Evolutionary conservation across 2,329 filamentous ascomycete genomes (phyloP).

Genomic region (Phoma sp.): DNA sequence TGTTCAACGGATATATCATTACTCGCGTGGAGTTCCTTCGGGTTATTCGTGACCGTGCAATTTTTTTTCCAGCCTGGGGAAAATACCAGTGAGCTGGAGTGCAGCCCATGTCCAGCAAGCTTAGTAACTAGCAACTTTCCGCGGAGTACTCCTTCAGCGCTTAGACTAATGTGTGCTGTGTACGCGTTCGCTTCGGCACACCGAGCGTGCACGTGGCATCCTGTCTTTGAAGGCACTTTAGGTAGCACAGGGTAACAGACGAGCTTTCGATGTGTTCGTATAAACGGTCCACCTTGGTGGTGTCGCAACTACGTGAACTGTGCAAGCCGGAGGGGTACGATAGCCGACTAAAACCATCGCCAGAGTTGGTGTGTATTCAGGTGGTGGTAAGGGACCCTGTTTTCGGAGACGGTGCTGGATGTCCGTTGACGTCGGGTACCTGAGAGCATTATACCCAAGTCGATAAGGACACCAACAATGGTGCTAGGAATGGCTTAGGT

Average conservation of each 20-base stretch:
- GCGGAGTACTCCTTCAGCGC: background rate
- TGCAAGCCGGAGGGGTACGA: no score
- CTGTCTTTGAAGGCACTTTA: no score
- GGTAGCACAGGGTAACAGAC: no score
- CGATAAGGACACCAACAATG: background rate
- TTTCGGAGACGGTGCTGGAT: no score
- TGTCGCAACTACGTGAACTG: no score
- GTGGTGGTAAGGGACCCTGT: no score
- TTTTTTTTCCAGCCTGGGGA: background rate
- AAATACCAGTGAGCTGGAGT: background rate
- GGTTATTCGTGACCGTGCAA: background rate
- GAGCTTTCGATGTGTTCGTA: no score
- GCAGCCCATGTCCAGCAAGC: background rate
- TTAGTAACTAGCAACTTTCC: background rate
- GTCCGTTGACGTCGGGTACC: no score
- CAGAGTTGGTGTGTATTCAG: no score
- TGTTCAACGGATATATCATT: conserved; percentile 1
- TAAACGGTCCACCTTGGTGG: no score
- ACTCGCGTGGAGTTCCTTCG: conserved; percentile 1
- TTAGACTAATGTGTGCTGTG: background rate
- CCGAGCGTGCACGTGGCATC: conserved; percentile 4
- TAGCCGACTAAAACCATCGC: no score
- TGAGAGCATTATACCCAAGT: no score
- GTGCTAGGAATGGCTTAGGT: background rate
- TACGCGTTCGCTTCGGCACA: background rate